Base-by-base conservation (phyloP, 257 asterid genomes). In the Solanum phureja region DNA sequence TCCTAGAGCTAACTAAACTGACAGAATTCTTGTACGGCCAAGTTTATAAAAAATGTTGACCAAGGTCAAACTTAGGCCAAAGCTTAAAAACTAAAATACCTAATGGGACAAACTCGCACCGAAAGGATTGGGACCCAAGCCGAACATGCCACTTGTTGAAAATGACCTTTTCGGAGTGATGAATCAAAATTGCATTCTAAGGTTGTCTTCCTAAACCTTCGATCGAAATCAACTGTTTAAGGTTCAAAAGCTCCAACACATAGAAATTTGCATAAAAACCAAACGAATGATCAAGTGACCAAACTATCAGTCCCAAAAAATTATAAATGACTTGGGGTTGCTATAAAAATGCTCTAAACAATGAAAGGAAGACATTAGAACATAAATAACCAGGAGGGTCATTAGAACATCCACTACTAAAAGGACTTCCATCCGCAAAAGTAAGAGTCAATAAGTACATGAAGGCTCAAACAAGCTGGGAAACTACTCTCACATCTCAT, bases 1-100 rank as follows among this genome's bases (percentile, higher is more conserved):
- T 62, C 1, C 3, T 1, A n/a, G 7, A n/a, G 7, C 29, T 62
- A 62, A 62, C 29, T 10, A 11, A n/a, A 62, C 3, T 1, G 1
- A 62, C 0, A 1, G 0, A 62, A 62, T 62, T 62, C 6, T 23
- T 9, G 0, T 62, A 1, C 1, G 7, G 0, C 1, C 71, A 23
- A 1, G 14, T 3, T 62, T 23, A 4, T n/a, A 4, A 62, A 62
- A 9, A 62, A 23, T 62, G 71, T n/a, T 62, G 71, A 9, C 16
- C 7, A 62, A 62, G 27, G 16, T 23, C 7, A 23, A 62, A 10
- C 12, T 1, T 60, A 60, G 0, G 13, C 69, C 29, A 60, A 60
- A 60, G 12, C 12, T 60, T n/a, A 23, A 60, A 23, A 60, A 9
- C 6, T 23, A 60, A 60, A 60, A 60, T 60, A 23, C 10, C 3